A percentile compares a stretch with the other conserved stretches of the same genome.
phyloP scores from a whole-genome alignment of 192 early-diverging fungal genomes.

The Podila minutissima region DNA sequence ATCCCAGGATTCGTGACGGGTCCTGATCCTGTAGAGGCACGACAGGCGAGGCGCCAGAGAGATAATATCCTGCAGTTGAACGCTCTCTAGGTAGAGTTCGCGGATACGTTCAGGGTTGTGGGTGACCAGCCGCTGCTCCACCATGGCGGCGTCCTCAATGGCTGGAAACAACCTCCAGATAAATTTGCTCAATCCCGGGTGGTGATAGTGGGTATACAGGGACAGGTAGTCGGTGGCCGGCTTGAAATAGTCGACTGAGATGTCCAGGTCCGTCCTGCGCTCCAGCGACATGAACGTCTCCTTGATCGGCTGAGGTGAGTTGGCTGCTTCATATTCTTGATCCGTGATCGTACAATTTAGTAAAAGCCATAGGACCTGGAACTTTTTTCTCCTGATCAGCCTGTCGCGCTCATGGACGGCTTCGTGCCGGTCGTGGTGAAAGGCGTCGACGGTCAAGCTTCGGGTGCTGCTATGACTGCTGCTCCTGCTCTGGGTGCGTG shows the following conservation, averaged over 20 bases:
- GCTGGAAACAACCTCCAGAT: conserved; percentile 36
- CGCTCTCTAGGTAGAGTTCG: conserved; percentile 38
- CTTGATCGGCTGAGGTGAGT: background rate
- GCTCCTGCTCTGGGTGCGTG: conserved; percentile 36
- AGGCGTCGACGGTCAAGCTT: conserved; percentile 29
- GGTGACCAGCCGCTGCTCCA: conserved; percentile 29
- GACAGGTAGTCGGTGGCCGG: conserved; percentile 38
- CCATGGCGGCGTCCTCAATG: conserved; percentile 17
- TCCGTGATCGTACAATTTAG: conserved; percentile 42
- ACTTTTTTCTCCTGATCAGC: conserved; percentile 40
- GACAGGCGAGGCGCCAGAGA: conserved; percentile 14
- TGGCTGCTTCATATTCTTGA: conserved; percentile 12
- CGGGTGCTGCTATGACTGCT: conserved; percentile 49
- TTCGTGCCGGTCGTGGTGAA: conserved; percentile 29
- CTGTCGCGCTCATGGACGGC: conserved; percentile 29
- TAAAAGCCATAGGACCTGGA: conserved; percentile 40
- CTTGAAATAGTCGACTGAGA: conserved; percentile 14
- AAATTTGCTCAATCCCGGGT: conserved; percentile 27
- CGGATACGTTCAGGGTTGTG: conserved; percentile 42
- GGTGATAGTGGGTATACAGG: conserved; percentile 30
- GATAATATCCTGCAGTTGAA: conserved; percentile 33
- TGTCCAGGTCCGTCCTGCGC: conserved; percentile 11
- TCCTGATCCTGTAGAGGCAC: conserved; percentile 22
- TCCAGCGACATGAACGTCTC: conserved; percentile 14
- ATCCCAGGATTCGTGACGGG: conserved; percentile 43